Base-by-base conservation (phyloP, 2,329 filamentous ascomycete species). In the Erysiphe pulchra region DNA sequence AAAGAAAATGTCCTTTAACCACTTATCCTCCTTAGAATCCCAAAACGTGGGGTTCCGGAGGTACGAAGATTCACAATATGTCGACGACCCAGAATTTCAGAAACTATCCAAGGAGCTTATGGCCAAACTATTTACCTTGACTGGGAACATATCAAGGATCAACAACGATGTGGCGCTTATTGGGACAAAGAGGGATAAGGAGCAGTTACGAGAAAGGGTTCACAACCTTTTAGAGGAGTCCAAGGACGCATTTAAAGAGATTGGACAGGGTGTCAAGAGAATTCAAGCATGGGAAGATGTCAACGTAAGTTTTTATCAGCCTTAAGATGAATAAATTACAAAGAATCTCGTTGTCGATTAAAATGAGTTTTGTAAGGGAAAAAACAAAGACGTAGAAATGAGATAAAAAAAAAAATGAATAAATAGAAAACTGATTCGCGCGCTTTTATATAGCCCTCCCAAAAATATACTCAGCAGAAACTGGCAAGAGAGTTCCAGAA, bases 381-480 rank as follows among this genome's bases (percentile, higher is more conserved):
- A 28, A 28, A 28, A 28, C n/a, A n/a, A n/a, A n/a, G n/a, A n/a
- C n/a, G n/a, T n/a, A n/a, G n/a, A n/a, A n/a, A n/a, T n/a, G n/a
- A n/a, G n/a, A n/a, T n/a, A 8, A 28, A 28, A 28, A 28, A 28
- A 8, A 28, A 28, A 28, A 28, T 28, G 7, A 8, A 9, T 28
- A 28, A 7, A 28, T 28, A 28, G 24, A 8, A 28, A 28, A 28
- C 24, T 28, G 24, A 28, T 28, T 28, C 24, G 8, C 8, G 24
- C 8, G 24, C 34, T 9, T 42, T 6, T 6, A 12, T 42, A 39
- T 49, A 93, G 84, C 83, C 87, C 49, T 81, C 84, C 46, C 90
- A 98, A 67, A 92, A 87, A 62, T 95, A 92, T 66, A 90, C 85
- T 18, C 87, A 94, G 57, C 82, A 87, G 54, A 95, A 95, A 61